Conservation (phyloP, 768 basidiomycete genomes). For the Mycena belliarum region DNA sequence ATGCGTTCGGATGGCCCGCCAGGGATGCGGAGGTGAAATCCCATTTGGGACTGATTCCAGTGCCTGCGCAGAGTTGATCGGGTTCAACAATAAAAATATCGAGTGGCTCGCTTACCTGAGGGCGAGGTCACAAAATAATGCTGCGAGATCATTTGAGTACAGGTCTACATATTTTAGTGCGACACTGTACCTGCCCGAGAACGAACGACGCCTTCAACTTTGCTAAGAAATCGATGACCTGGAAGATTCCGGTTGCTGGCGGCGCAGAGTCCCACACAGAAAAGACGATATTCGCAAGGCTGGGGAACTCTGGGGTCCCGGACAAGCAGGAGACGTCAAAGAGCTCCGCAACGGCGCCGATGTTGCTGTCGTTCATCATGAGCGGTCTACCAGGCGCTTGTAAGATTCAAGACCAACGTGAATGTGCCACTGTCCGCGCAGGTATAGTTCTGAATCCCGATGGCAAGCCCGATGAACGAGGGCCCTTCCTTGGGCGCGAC, state of each 20-base stretch:
- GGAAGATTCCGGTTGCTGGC: conserved; percentile 8
- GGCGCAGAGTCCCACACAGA: conserved; percentile 27
- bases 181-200: conserved; percentile 8
- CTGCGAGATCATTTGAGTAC: conserved; percentile 16
- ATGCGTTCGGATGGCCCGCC: conserved; percentile 45
- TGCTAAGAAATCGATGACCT: not conserved
- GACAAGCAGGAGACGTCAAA: conserved; percentile 56
- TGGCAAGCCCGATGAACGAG: conserved; percentile 45
- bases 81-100: conserved; percentile 4
- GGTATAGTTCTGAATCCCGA: conserved; percentile 59
- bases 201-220: conserved; percentile 12
- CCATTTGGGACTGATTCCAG: conserved; percentile 51
- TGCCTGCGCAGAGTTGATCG: conserved; percentile 34
- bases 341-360: conserved; percentile 53
- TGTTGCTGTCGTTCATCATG: conserved; percentile 31
- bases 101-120: not conserved
- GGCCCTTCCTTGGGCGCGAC: conserved; percentile 36
- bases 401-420: conserved; percentile 32
- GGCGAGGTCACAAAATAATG: conserved; percentile 52
- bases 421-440: conserved; percentile 46
- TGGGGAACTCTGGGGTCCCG: conserved; percentile 30
- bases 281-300: conserved; percentile 32
- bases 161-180: too few species aligned
- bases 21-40: conserved; percentile 51
- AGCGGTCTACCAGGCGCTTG: not conserved